Percentiles rank a stretch among this genome's conserved stretches.
phyloP scores from a whole-genome alignment of 139 green algal species.

The Raphidocelis subcapitata region DNA sequence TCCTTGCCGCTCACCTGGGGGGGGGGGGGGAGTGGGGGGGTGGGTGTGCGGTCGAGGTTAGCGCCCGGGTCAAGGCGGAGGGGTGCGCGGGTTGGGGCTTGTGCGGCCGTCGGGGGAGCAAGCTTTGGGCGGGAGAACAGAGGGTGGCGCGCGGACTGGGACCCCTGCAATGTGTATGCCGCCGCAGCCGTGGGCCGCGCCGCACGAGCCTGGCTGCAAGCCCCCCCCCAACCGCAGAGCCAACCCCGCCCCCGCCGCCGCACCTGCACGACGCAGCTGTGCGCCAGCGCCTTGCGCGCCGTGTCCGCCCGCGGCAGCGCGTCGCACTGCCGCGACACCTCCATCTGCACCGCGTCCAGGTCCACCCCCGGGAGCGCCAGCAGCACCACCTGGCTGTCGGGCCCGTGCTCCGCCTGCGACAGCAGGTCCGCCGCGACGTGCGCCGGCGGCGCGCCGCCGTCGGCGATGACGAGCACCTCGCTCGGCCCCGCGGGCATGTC shows the following conservation, averaged over 20 bases:
- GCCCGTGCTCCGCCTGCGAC: constrained; percentile 92
- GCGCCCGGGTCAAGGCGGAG: no score
- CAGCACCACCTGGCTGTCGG: constrained; percentile 92
- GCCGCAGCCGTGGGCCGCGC: no score
- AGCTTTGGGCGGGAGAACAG: no score
- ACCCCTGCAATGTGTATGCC: no score
- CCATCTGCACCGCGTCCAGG: constrained; percentile 69
- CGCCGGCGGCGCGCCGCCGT: constrained; percentile 68
- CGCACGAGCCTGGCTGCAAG: no score
- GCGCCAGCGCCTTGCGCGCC: constrained; percentile 82
- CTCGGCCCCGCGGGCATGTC: constrained; percentile 94
- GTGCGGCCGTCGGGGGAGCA: no score
- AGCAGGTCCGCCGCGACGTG: constrained; percentile 95
- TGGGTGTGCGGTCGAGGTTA: no score
- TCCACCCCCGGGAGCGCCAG: constrained; percentile 88
- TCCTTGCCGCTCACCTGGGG: constrained; percentile 50
- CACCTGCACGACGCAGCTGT: constrained; percentile 82
- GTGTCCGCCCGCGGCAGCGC: constrained; percentile 85
- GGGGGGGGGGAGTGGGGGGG: neutral
- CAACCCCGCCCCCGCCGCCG: neutral
- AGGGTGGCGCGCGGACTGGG: no score
- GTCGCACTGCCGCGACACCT: constrained; percentile 81
- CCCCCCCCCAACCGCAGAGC: no score
- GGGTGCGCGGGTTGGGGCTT: no score
- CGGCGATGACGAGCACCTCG: constrained; percentile 92